Conservation (phyloP, 176 grass and related monocot species). For the Cenchrus fungigraminus region DNA sequence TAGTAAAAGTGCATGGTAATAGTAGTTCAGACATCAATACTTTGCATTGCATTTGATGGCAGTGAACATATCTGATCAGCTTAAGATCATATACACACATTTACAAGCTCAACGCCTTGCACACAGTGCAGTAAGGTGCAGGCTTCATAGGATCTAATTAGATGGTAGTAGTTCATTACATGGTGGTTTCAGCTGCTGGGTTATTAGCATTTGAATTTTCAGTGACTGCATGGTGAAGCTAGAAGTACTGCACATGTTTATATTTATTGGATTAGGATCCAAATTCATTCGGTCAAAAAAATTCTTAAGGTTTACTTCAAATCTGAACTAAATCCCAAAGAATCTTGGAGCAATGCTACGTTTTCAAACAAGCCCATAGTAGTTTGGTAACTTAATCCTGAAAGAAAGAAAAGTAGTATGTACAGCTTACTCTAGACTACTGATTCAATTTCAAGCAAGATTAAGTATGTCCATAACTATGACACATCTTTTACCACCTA, state of each 20-base stretch:
- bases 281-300: too few species aligned
- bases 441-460: constrained; percentile 2
- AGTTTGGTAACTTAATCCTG: not conserved
- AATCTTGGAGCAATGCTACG: not conserved
- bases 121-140: not conserved
- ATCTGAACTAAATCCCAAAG: not conserved
- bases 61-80: not conserved
- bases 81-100: not conserved
- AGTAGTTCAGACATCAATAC: constrained; percentile 1
- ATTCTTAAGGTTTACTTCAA: not conserved
- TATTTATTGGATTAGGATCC: not conserved
- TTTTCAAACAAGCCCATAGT: not conserved
- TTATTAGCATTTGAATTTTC: not conserved
- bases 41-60: not conserved
- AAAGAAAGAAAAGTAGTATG: not conserved
- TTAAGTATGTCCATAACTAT: not conserved
- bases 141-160: not conserved
- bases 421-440: not conserved
- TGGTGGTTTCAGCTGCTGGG: constrained; percentile 10
- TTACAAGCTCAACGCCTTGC: not conserved
- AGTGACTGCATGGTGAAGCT: not conserved
- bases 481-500: not conserved
- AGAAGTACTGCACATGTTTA: not conserved
- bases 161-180: not conserved
- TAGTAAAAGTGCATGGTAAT: not conserved